Conservation (phyloP, 352 stramenopile genomes). For the Phytophthora parvispora region DNA sequence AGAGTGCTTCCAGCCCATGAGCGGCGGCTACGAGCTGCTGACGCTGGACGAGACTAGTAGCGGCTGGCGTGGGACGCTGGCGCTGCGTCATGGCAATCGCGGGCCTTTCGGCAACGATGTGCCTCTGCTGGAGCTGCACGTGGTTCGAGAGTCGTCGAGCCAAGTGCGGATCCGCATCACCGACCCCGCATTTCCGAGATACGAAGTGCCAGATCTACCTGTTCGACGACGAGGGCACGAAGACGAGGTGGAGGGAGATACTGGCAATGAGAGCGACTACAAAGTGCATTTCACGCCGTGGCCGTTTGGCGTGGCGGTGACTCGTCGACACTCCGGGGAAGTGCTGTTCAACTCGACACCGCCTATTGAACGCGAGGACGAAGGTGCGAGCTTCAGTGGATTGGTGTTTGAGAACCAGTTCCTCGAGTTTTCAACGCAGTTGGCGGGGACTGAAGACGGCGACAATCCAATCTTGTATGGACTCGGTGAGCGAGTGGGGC, state of each 20-base stretch:
- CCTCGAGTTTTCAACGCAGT: constrained; percentile 84
- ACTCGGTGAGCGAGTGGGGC: constrained; percentile 73
- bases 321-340: constrained; percentile 57
- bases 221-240: constrained; percentile 8
- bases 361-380: constrained; percentile 30
- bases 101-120: constrained; percentile 88
- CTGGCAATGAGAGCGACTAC: constrained; percentile 33
- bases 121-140: constrained; percentile 64
- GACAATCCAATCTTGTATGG: constrained; percentile 69
- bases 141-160: constrained; percentile 58
- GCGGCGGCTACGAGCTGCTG: constrained; percentile 76
- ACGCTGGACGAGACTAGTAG: constrained; percentile 58
- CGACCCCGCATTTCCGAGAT: constrained; percentile 76
- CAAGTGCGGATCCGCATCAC: constrained; percentile 85
- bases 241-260: not conserved
- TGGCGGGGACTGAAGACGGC: constrained; percentile 31
- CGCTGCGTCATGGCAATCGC: constrained; percentile 46
- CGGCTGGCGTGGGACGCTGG: constrained; percentile 70
- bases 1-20: constrained; percentile 78
- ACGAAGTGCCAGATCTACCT: constrained; percentile 70
- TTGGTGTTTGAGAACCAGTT: constrained; percentile 91
- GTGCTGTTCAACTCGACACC: constrained; percentile 91
- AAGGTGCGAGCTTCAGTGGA: constrained; percentile 56
- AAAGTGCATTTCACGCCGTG: constrained; percentile 68
- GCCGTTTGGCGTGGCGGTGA: constrained; percentile 83